Evolutionary conservation across 2,329 filamentous ascomycete species (phyloP), one percentile per base, ranked within the genome.

Genomic region (Chaetothyriales sp.): DNA sequence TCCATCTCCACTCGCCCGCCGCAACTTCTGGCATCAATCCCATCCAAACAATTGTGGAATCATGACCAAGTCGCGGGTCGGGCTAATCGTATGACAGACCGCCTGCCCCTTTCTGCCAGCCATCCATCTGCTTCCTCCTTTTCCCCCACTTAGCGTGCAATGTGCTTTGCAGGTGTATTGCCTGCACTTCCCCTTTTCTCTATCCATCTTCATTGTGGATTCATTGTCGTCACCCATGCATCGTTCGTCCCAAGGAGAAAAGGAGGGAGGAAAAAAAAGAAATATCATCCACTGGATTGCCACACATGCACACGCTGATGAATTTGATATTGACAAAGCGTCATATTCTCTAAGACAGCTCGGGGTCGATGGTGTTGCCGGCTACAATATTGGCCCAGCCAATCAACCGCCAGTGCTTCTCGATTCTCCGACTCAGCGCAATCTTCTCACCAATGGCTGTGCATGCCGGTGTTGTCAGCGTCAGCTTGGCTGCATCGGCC

Each of bases 361-460:
- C 58, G 20, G 70, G 70, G 60, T 72, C 70, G 49, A 73, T 64
- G 22, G 70, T 72, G 60, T 71, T 71, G 60, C 70, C 70, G 52
- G 70, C 71, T 45, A 83, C 80, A 66, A 87, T 86, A 59, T 84
- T 88, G 53, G 84, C 84, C 86, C 86, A 93, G 62, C 87, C 86
- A 63, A 94, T 93, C 65, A 93, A 76, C 72, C 88, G 86, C 90
- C 90, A 96, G 72, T 95, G 90, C 80, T 96, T 96, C 72, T 98
- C 92, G 64, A 96, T 95, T 81, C 92, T 86, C 72, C 92, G 79
- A 67, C 82, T 88, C 64, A 98, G 76, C 43, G 92, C 92, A 64
- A 98, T 89, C 83, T 98, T 96, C 77, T 98, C 90, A 59, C 89
- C 89, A 64, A 95, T 83, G 67, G 94, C 90, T 48, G 92, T 98